Conservation (phyloP, 306 rosid genomes). For the Hippophae gyantsensis region DNA sequence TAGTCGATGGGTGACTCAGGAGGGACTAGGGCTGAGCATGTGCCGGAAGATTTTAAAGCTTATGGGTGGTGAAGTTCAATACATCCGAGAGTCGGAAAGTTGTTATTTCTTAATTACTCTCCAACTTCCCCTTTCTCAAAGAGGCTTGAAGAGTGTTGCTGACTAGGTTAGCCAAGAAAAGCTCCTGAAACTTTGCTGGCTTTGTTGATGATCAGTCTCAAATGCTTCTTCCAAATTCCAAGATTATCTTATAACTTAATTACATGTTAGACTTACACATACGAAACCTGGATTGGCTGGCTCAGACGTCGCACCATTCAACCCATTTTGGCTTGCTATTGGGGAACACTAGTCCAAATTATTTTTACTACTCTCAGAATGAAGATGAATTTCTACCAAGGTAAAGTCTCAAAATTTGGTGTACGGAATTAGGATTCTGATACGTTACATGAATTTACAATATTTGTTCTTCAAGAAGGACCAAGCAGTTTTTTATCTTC, state of each 20-base stretch:
- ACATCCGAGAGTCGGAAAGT: constrained; percentile 87
- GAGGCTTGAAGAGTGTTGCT: constrained; percentile 22
- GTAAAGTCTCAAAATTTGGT: background rate
- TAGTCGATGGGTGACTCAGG: constrained; percentile 72
- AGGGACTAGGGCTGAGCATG: constrained; percentile 90
- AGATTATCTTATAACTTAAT: constrained; percentile 22
- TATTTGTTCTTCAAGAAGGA: constrained; percentile 16
- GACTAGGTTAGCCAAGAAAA: constrained; percentile 27
- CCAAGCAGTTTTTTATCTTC: background rate
- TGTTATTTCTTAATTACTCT: constrained; percentile 70
- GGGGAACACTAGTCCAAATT: too few relatives aligned
- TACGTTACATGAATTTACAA: too few relatives aligned
- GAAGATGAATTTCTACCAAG: constrained; percentile 25
- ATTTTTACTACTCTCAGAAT: constrained; percentile 10
- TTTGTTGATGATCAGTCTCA: constrained; percentile 23
- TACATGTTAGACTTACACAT: constrained; percentile 19
- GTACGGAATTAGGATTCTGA: too few relatives aligned
- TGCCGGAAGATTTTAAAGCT: constrained; percentile 83
- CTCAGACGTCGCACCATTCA: constrained; percentile 11
- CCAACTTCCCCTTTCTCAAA: constrained; percentile 65
- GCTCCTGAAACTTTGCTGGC: constrained; percentile 10
- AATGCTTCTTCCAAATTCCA: constrained; percentile 17
- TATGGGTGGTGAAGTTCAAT: constrained; percentile 89
- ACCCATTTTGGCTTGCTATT: constrained; percentile 25
- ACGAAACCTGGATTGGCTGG: constrained; percentile 23